A percentile compares a stretch with the other conserved stretches of the same genome.
phyloP scores from a whole-genome alignment of 1,139 yeast genomes.

The Candida gigantensis region DNA sequence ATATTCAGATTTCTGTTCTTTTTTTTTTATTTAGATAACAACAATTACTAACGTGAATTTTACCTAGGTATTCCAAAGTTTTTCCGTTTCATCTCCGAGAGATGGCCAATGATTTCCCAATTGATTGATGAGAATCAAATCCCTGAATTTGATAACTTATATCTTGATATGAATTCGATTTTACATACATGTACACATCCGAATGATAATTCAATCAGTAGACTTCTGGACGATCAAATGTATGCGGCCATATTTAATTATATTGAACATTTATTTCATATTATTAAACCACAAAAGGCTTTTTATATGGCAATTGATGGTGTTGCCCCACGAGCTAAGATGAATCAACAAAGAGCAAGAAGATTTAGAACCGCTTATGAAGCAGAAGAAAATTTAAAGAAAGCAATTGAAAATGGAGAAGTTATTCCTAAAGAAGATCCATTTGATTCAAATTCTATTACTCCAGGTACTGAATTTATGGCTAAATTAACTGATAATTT shows the following conservation, averaged over 20 bases:
- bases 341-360: slow-evolving; percentile 98
- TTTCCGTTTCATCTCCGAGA: slow-evolving; percentile 93
- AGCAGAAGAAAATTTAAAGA: slow-evolving; percentile 73
- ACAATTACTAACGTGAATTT: slow-evolving; percentile 10
- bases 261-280: slow-evolving; percentile 87
- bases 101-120: slow-evolving; percentile 98
- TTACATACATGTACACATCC: slow-evolving; percentile 91
- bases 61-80: slow-evolving; percentile 94
- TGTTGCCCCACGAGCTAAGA: slow-evolving; percentile 98
- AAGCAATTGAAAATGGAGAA: slow-evolving; percentile 63
- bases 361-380: slow-evolving; percentile 95
- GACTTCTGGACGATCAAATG: slow-evolving; percentile 87
- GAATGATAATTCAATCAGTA: slow-evolving; percentile 58
- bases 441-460: slow-evolving; percentile 92
- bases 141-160: slow-evolving; percentile 93
- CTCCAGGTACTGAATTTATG: slow-evolving; percentile 99
- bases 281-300: slow-evolving; percentile 81
- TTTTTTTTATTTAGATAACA: neutral
- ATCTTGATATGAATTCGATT: slow-evolving; percentile 97
- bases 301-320: slow-evolving; percentile 99
- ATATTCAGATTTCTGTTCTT: too few species aligned
- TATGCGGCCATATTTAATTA: slow-evolving; percentile 91
- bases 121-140: slow-evolving; percentile 80
- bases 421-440: slow-evolving; percentile 73
- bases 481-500: slow-evolving; percentile 80